A percentile compares a stretch with the other conserved stretches of the same genome.
phyloP scores from a whole-genome alignment of 2,329 filamentous ascomycete species.

The Calonectria pauciramosa region DNA sequence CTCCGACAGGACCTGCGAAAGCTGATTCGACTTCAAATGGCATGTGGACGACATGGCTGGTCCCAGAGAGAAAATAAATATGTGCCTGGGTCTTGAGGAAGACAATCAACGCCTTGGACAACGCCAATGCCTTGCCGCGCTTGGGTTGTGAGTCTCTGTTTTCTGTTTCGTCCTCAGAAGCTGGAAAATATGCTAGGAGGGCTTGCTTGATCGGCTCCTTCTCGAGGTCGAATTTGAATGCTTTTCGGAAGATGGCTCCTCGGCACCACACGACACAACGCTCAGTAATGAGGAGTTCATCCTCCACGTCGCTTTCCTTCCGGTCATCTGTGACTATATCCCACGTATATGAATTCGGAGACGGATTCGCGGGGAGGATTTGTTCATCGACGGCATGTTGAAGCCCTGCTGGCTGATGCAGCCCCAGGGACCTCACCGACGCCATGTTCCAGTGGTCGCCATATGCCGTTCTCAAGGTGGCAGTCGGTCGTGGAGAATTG shows the following conservation, averaged over 20 bases:
- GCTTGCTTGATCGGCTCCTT: slow-evolving; percentile 90
- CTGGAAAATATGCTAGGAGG: slow-evolving; percentile 85
- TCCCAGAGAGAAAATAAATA: slow-evolving; percentile 90
- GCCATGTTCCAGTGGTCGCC: slow-evolving; percentile 75
- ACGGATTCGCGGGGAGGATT: slow-evolving; percentile 77
- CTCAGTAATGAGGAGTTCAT: slow-evolving; percentile 84
- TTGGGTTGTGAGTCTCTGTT: slow-evolving; percentile 24
- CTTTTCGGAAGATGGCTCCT: slow-evolving; percentile 85
- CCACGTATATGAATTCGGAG: slow-evolving; percentile 81
- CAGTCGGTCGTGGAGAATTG: not conserved
- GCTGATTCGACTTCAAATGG: slow-evolving; percentile 94
- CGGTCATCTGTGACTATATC: slow-evolving; percentile 66
- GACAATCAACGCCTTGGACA: slow-evolving; percentile 84
- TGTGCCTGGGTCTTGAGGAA: slow-evolving; percentile 94
- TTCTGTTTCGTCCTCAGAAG: slow-evolving; percentile 56
- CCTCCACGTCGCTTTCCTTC: slow-evolving; percentile 67
- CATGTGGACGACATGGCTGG: slow-evolving; percentile 90
- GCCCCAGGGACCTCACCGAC: slow-evolving; percentile 88
- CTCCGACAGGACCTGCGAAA: slow-evolving; percentile 84
- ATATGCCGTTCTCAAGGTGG: slow-evolving; percentile 44
- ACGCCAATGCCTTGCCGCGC: slow-evolving; percentile 37
- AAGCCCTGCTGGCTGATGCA: slow-evolving; percentile 89
- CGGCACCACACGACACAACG: slow-evolving; percentile 90
- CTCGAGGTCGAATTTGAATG: slow-evolving; percentile 88
- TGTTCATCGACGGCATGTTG: slow-evolving; percentile 86